These are phyloP conservation scores for Aurifilum marmelostoma DNA, from an alignment of 2,329 filamentous ascomycete species.

Conservation along the genomic window DNA sequence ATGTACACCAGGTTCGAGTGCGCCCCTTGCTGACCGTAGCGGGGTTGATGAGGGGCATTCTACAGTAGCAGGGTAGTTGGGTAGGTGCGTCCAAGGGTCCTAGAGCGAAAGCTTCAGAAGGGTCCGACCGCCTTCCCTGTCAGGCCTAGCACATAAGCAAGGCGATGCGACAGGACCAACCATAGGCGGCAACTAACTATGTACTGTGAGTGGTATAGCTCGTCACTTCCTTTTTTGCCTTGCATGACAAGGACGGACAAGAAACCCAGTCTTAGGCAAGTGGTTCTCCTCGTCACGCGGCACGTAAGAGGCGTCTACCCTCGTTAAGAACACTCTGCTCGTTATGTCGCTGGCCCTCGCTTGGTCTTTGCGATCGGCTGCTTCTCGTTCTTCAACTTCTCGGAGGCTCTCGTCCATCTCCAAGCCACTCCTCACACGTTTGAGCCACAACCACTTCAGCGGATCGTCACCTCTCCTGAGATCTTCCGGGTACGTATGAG, in stretches of 20 bases:
- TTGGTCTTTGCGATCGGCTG: slow-evolving; percentile 25
- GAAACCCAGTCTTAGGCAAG: slow-evolving; percentile 3
- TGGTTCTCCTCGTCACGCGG: slow-evolving; percentile 8
- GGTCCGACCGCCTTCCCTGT: slow-evolving; percentile 7
- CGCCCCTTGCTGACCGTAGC: not conserved
- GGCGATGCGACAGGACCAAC: not conserved
- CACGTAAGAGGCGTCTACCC: not conserved
- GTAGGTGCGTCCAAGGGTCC: not conserved
- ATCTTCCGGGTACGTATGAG: slow-evolving; percentile 23
- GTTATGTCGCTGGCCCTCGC: slow-evolving; percentile 28
- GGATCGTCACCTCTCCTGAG: slow-evolving; percentile 1
- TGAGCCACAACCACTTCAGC: slow-evolving; percentile 14
- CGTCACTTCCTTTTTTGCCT: slow-evolving; percentile 1
- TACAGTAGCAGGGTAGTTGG: not conserved
- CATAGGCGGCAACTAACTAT: slow-evolving; percentile 3
- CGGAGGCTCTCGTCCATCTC: slow-evolving; percentile 23
- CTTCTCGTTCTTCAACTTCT: slow-evolving; percentile 17
- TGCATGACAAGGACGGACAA: not conserved
- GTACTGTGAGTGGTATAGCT: not conserved
- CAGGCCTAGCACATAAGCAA: slow-evolving; percentile 2
- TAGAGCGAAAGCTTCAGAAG: not conserved
- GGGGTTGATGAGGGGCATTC: slow-evolving; percentile 9
- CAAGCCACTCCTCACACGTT: slow-evolving; percentile 15
- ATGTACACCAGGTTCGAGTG: not conserved
- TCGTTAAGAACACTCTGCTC: slow-evolving; percentile 6